Percentiles rank a stretch among this genome's conserved stretches.
These are phyloP conservation scores for Eucalyptus paniculata DNA, from an alignment of 345 rosid species.

Conservation along the genomic window DNA sequence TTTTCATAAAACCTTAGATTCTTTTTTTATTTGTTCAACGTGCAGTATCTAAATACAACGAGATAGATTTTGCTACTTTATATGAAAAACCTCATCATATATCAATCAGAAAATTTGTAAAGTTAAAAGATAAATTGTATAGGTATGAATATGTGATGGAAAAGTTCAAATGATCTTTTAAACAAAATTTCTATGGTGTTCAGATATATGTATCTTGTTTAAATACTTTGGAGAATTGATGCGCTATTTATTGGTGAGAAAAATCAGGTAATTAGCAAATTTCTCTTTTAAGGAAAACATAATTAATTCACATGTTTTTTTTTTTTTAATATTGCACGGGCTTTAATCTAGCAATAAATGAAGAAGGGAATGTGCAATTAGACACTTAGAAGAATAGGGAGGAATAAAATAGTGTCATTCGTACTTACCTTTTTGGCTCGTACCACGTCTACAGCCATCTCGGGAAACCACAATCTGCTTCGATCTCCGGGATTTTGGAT, in stretches of 20 bases:
- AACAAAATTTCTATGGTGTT: no score
- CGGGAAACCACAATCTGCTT: background rate
- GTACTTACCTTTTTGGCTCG: background rate
- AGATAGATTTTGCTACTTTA: background rate
- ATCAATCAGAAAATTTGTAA: background rate
- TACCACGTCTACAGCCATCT: background rate
- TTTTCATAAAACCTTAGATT: no score
- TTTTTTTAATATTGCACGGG: no score
- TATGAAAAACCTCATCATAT: no score
- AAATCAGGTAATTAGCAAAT: background rate
- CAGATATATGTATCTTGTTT: rapidly evolving
- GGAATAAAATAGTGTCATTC: background rate
- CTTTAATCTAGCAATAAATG: background rate
- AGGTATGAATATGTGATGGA: background rate
- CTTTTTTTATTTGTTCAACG: no score
- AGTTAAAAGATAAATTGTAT: no score
- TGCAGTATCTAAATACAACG: rapidly evolving
- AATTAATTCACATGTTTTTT: no score
- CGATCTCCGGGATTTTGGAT: background rate
- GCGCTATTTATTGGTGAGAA: background rate
- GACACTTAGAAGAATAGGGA: background rate
- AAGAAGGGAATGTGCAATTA: background rate
- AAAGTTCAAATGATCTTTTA: background rate
- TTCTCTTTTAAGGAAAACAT: no score
- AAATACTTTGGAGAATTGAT: background rate